A percentile compares a stretch with the other conserved stretches of the same genome.
Conservation (phyloP, 73 alveolate genomes). For the Tetrahymena borealis region DNA sequence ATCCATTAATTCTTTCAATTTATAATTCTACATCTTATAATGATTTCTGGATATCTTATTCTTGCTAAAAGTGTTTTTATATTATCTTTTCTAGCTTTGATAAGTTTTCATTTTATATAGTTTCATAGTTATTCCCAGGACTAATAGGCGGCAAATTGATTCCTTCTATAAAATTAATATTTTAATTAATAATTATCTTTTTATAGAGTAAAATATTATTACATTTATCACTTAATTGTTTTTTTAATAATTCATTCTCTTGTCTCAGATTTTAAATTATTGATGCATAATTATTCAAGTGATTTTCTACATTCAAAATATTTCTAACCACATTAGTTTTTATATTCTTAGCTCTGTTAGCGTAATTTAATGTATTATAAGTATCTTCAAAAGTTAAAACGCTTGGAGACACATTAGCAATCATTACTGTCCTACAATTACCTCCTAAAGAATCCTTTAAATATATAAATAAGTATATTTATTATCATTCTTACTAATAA, state of each 20-base stretch:
- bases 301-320: conserved; percentile 91
- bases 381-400: conserved; percentile 93
- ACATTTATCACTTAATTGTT: neutral
- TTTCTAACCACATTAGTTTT: conserved; percentile 88
- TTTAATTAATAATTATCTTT: neutral
- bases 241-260: conserved; percentile 53
- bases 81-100: neutral
- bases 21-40: neutral
- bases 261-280: conserved; percentile 79
- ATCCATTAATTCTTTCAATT: neutral
- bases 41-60: neutral
- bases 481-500: neutral
- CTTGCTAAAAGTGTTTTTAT: neutral
- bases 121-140: neutral
- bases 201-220: neutral
- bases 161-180: neutral
- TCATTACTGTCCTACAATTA: conserved; percentile 99
- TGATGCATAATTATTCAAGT: conserved; percentile 91
- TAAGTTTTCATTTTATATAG: neutral
- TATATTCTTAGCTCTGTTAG: conserved; percentile 99
- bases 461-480: neutral
- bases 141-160: neutral
- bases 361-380: conserved; percentile 98
- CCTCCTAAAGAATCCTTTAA: conserved; percentile 98
- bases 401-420: conserved; percentile 94